Percentiles rank a stretch among this genome's conserved stretches.
Conservation (phyloP, 2,329 filamentous ascomycete species). For the Colletotrichum lupini region DNA sequence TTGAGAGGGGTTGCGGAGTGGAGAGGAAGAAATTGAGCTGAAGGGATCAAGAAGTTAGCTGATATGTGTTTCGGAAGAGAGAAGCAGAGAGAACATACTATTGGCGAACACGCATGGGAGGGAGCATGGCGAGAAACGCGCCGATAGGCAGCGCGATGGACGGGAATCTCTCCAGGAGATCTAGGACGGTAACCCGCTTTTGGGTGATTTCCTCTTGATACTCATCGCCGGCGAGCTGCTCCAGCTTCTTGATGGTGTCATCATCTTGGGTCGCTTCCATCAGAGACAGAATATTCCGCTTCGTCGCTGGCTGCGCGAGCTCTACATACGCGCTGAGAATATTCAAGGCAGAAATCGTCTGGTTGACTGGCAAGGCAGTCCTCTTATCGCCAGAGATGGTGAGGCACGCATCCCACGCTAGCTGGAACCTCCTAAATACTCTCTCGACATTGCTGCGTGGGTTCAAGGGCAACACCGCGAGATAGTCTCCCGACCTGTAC, state of each 20-base stretch:
- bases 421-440: conserved; percentile 72
- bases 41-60: background rate
- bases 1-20: conserved; percentile 63
- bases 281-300: conserved; percentile 56
- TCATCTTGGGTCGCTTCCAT: conserved; percentile 46
- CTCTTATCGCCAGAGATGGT: conserved; percentile 66
- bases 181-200: conserved; percentile 67
- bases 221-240: conserved; percentile 48
- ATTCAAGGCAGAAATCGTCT: conserved; percentile 69
- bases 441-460: conserved; percentile 69
- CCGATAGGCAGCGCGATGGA: conserved; percentile 65
- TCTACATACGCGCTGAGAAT: conserved; percentile 79
- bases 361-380: conserved; percentile 64
- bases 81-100: conserved; percentile 38
- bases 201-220: conserved; percentile 53
- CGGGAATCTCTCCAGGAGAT: conserved; percentile 69
- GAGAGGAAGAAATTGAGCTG: conserved; percentile 76
- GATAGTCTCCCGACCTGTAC: conserved; percentile 81
- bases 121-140: conserved; percentile 71
- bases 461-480: conserved; percentile 79
- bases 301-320: conserved; percentile 77
- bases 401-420: conserved; percentile 76
- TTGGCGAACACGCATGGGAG: conserved; percentile 64
- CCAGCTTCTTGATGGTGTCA: conserved; percentile 44
- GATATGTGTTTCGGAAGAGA: background rate